Percentiles rank a stretch among this genome's conserved stretches.
Conservation (phyloP, 2,329 filamentous ascomycete species). For the Chaetomiaceae sp. region DNA sequence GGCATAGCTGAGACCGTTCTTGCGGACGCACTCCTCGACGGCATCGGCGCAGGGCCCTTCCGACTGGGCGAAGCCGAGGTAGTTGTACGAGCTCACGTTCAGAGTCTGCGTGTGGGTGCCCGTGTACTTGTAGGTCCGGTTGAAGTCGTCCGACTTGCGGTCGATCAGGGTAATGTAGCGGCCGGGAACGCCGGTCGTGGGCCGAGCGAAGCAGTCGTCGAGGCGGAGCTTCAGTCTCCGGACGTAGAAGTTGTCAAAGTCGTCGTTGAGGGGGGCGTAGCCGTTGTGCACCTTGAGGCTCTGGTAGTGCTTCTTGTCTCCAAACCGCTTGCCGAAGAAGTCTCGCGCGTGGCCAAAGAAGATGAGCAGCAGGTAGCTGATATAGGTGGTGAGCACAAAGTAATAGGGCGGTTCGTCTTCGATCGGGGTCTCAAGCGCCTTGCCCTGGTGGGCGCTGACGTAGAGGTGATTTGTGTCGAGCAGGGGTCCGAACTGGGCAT, state of each 20-base stretch:
- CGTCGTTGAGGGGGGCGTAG: slow-evolving; percentile 91
- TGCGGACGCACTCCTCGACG: slow-evolving; percentile 78
- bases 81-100: slow-evolving; percentile 99
- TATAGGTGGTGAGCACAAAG: slow-evolving; percentile 94
- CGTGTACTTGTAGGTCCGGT: slow-evolving; percentile 81
- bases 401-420: slow-evolving; percentile 97
- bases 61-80: slow-evolving; percentile 95
- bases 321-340: slow-evolving; percentile 96
- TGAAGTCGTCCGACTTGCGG: slow-evolving; percentile 85
- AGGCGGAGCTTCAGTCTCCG: slow-evolving; percentile 88
- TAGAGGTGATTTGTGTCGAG: slow-evolving; percentile 78
- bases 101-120: slow-evolving; percentile 91
- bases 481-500: slow-evolving; percentile 89
- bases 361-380: slow-evolving; percentile 95
- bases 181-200: slow-evolving; percentile 88
- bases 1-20: slow-evolving; percentile 76
- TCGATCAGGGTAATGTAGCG: slow-evolving; percentile 91
- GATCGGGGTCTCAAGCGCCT: slow-evolving; percentile 73
- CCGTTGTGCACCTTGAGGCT: slow-evolving; percentile 79
- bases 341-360: slow-evolving; percentile 92
- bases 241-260: slow-evolving; percentile 99
- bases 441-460: slow-evolving; percentile 79
- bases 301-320: slow-evolving; percentile 73
- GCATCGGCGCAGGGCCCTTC: slow-evolving; percentile 94
- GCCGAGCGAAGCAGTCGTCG: slow-evolving; percentile 93